Conservation (phyloP, 2,329 filamentous ascomycete species). For the Erysiphe pulchra region DNA sequence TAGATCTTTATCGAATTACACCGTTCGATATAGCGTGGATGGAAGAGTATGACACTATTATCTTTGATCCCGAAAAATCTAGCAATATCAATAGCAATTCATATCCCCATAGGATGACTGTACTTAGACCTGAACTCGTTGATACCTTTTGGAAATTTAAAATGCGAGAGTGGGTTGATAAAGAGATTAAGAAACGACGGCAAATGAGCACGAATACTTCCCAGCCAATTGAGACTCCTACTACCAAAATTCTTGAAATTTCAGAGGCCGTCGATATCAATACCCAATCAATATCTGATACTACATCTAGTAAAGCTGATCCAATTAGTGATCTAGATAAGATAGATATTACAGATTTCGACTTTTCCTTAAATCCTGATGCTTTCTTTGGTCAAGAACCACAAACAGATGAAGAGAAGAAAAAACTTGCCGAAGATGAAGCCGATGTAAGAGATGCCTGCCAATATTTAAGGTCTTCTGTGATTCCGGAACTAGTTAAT, state of each 20-base stretch:
- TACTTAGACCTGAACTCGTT: constrained; percentile 70
- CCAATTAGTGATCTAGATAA: constrained; percentile 23
- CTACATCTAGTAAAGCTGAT: constrained; percentile 15
- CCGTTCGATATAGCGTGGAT: constrained; percentile 80
- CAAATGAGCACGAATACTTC: constrained; percentile 15
- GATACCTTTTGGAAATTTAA: constrained; percentile 65
- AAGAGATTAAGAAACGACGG: constrained; percentile 42
- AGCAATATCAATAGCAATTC: constrained; percentile 8
- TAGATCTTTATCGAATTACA: constrained; percentile 85
- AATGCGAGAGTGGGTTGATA: constrained; percentile 70
- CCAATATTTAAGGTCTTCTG: constrained; percentile 45
- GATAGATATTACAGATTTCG: constrained; percentile 69
- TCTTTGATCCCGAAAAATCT: constrained; percentile 13
- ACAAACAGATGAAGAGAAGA: constrained; percentile 75
- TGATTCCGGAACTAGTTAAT: constrained; percentile 63
- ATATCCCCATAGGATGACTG: constrained; percentile 93
- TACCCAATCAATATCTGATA: constrained; percentile 4
- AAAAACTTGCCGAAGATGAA: constrained; percentile 60
- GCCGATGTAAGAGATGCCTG: constrained; percentile 67
- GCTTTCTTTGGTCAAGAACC: constrained; percentile 81
- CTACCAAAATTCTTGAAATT: constrained; percentile 9
- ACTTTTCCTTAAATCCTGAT: constrained; percentile 78
- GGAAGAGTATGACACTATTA: constrained; percentile 40
- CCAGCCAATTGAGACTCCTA: constrained; percentile 11
- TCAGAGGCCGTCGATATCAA: constrained; percentile 9